Evolutionary conservation across 495 filamentous ascomycete species (phyloP), one percentile per base, ranked within the genome.

Genomic region (Letharia columbiana): DNA sequence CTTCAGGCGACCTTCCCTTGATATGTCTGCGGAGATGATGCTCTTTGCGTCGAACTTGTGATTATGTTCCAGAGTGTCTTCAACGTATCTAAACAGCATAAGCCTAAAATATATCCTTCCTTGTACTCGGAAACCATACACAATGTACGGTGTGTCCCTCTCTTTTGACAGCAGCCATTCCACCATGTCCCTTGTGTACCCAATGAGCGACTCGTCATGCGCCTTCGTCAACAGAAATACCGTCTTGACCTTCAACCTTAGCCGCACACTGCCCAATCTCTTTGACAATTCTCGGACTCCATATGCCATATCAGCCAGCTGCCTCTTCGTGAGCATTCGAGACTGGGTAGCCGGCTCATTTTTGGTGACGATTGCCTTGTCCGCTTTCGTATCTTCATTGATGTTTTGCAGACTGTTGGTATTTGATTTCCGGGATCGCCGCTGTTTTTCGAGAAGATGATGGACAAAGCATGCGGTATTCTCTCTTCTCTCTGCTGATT

Each of bases 301-400:
- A 84, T 90, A 91, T 0, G 92, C 91, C 94, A 98, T 96, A 67
- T 98, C 94, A 2, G 87, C 89, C 44, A 98, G 80, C 75, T 98
- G 91, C 66, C 87, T 89, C 76, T 98, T 98, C 3, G 92, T 97
- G 68, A 98, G 80, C 42, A 94, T 83, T 18, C 86, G 74, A 35
- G 86, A 88, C 63, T 86, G 79, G 37, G 79, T 73, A 41, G 77
- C 72, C 10, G 75, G 71, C 17, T 75, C 66, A 1, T 69, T 64
- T n/a, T 71, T 73, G 9, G 71, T 59, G 17, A 45, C 44, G 33
- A 64, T 66, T 35, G 62, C 68, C 40, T 75, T 74, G 58, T 71
- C 67, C 42, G 61, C 57, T 64, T 80, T 80, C 61, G 79, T 77
- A 35, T 78, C 70, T 39, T 71, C 71, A 66, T 54, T 72, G 64